Evolutionary conservation across 306 rosid genomes (phyloP).

Genomic region (Alnus rubra): DNA sequence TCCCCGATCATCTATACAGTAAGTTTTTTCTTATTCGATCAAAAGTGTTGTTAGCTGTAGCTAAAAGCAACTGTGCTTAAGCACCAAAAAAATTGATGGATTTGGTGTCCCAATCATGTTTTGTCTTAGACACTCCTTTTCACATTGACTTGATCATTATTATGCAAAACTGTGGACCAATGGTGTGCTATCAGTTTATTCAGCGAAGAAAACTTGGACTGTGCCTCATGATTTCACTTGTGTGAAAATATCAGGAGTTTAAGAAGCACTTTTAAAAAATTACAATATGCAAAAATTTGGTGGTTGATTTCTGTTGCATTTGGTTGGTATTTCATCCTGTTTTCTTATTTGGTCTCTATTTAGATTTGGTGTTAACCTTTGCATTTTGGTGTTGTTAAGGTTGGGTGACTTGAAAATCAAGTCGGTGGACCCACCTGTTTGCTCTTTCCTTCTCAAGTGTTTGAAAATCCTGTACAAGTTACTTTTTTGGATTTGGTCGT

Average conservation of each 20-base stretch:
- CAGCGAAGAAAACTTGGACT: neutral
- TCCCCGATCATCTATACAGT: conserved; percentile 6
- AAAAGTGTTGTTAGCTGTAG: too few relatives aligned
- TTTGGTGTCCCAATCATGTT: neutral
- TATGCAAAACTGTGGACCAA: neutral
- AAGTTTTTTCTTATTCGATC: neutral
- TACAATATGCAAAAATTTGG: neutral
- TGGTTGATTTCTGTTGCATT: neutral
- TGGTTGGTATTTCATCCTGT: neutral
- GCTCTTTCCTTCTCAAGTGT: too few relatives aligned
- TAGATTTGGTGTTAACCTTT: neutral
- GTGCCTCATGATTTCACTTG: neutral
- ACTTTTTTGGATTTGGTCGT: too few relatives aligned
- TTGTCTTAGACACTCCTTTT: neutral
- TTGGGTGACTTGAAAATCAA: too few relatives aligned
- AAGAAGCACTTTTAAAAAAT: neutral
- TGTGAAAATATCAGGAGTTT: neutral
- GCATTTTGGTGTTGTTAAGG: neutral
- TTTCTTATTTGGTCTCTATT: too few relatives aligned
- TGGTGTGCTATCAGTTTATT: neutral
- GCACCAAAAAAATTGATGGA: neutral
- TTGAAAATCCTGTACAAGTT: too few relatives aligned
- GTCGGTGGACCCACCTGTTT: too few relatives aligned
- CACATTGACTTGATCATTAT: neutral
- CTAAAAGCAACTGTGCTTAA: neutral